Conservation (phyloP, 2,329 filamentous ascomycete species). For the Colletotrichum chrysophilum region DNA sequence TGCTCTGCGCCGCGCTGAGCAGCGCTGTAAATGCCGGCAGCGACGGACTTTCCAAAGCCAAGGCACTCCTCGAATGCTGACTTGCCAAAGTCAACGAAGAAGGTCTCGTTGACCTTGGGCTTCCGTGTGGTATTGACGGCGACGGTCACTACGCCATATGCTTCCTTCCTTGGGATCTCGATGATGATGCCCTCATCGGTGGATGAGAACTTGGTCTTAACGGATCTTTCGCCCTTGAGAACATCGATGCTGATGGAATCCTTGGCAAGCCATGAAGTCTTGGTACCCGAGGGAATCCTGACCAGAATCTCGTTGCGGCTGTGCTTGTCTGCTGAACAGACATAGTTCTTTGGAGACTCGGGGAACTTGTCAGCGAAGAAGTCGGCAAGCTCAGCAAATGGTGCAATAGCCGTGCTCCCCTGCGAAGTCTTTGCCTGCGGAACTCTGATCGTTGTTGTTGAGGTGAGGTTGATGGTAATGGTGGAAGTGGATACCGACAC, state of each 20-base stretch:
- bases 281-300: conserved; percentile 55
- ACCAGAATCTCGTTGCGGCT: conserved; percentile 59
- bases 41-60: conserved; percentile 48
- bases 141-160: conserved; percentile 62
- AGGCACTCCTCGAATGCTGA: conserved; percentile 48
- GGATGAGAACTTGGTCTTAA: conserved; percentile 54
- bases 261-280: conserved; percentile 59
- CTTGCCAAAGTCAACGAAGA: conserved; percentile 64
- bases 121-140: conserved; percentile 62
- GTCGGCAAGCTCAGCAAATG: conserved; percentile 46
- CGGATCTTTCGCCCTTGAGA: conserved; percentile 49
- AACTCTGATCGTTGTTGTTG: conserved; percentile 39
- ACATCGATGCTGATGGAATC: conserved; percentile 63
- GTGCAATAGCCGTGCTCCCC: conserved; percentile 32
- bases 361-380: conserved; percentile 42
- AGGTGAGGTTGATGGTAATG: conserved; percentile 41
- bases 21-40: conserved; percentile 44
- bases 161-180: conserved; percentile 57
- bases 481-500: conserved; percentile 27
- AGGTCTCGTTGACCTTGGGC: conserved; percentile 66
- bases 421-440: conserved; percentile 27
- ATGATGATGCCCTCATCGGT: conserved; percentile 58
- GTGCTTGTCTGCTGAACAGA: conserved; percentile 52
- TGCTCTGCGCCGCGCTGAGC: conserved; percentile 34
- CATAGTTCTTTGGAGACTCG: conserved; percentile 33